Base-by-base conservation (phyloP, 1,139 yeast genomes). In the Yueomyces sp. region DNA sequence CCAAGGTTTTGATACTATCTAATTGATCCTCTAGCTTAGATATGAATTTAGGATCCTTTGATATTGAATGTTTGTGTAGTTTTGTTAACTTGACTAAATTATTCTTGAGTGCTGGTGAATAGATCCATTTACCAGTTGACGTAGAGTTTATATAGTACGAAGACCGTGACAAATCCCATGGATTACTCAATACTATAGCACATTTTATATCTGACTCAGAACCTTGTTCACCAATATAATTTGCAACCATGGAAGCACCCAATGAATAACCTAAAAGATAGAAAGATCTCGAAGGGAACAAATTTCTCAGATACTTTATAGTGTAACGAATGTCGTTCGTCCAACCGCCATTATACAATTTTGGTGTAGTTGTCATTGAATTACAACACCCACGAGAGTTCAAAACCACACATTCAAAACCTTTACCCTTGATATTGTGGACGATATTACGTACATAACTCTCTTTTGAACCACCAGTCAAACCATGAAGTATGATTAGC, bases 401-500 rank as follows among this genome's bases (percentile, higher is more conserved):
- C 42, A 76, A 55, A 8, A 75, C 81, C 47, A 75, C 57, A 1
- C 75, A 76, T 53, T 76, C 80, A 48, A 76, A 72, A 9, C 60
- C 62, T 32, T 66, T 64, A 1, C 57, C 57, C 1, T 51, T 50
- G 8, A n/a, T 9, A 3, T 69, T 63, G 37, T 56, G 47, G 36
- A 75, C 51, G 34, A 69, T 48, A 2, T 76, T 65, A 37, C 81
- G 61, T 29, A 76, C 69, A 47, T 76, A 76, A 38, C 75, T 64
- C 55, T 76, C 83, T 52, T 71, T 72, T 7, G 81, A 75, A 0
- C 83, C 82, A 19, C 83, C 83, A 8, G 80, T 70, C 39, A 76
- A 64, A 2, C 83, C 83, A 56, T 76, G 83, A 37, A 75, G 58
- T 1, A 75, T 72, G 41, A 76, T 63, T 27, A 76, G 57, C 51